Conservation (phyloP, 352 stramenopile species). For the Globisporangium abappressorium region DNA sequence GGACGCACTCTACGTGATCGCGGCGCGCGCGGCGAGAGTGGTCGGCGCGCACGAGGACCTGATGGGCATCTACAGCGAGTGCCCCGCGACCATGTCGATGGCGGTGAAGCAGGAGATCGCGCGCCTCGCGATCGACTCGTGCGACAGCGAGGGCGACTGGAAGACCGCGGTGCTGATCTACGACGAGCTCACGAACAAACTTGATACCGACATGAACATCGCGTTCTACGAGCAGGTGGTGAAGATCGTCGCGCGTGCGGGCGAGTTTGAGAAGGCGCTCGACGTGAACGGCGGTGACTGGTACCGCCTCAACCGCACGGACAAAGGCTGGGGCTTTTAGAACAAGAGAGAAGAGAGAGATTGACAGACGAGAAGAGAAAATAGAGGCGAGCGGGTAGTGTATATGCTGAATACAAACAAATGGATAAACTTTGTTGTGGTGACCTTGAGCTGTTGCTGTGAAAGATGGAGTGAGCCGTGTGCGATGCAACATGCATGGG, state of each 20-base stretch:
- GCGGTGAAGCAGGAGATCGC: constrained; percentile 57
- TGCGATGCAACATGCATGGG: not conserved
- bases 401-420: constrained; percentile 9
- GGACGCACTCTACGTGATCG: constrained; percentile 65
- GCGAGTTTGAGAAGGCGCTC: constrained; percentile 82
- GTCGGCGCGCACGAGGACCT: constrained; percentile 57
- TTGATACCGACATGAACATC: constrained; percentile 62
- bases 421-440: not conserved
- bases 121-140: constrained; percentile 48
- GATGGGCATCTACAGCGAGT: constrained; percentile 54
- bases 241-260: constrained; percentile 76
- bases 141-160: constrained; percentile 68
- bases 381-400: constrained; percentile 1
- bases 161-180: constrained; percentile 71
- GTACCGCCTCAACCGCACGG: constrained; percentile 78
- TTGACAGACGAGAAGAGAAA: not conserved
- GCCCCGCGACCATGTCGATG: constrained; percentile 41
- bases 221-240: constrained; percentile 81
- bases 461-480: not conserved
- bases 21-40: constrained; percentile 41
- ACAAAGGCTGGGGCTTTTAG: constrained; percentile 56
- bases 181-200: constrained; percentile 54
- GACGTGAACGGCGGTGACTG: constrained; percentile 82
- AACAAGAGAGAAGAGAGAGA: not conserved
- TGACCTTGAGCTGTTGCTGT: not conserved